A percentile compares a stretch with the other conserved stretches of the same genome.
These are phyloP conservation scores for Cryphonectria parasitica DNA, from an alignment of 2,329 filamentous ascomycete genomes.

Conservation along the genomic window DNA sequence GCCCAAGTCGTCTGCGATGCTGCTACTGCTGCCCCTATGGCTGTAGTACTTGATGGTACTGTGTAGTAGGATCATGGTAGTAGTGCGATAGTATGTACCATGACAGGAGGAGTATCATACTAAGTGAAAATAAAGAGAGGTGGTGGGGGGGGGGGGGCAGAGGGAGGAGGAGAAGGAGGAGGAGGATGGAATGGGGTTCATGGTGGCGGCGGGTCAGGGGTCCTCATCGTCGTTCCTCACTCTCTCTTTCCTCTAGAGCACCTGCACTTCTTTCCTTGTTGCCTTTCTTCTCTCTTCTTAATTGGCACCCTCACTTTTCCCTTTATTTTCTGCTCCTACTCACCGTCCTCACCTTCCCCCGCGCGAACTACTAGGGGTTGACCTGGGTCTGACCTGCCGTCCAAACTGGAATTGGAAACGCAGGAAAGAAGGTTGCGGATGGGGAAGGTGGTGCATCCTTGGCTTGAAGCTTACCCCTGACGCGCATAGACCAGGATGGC, in stretches of 20 bases:
- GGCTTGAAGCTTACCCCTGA: constrained; percentile 1
- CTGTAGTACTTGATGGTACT: neutral
- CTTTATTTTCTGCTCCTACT: neutral
- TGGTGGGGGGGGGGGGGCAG: no score
- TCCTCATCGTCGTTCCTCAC: neutral
- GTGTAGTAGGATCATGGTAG: neutral
- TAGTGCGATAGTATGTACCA: neutral
- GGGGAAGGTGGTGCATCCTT: neutral
- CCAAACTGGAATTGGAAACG: neutral
- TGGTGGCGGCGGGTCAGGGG: neutral
- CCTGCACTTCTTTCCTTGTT: neutral
- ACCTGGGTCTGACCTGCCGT: neutral
- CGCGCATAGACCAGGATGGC: neutral
- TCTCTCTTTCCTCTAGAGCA: neutral
- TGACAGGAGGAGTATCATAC: no score
- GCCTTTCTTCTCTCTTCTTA: neutral
- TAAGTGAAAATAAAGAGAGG: no score
- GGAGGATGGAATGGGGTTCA: neutral
- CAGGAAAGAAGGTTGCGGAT: constrained; percentile 3
- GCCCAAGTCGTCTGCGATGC: neutral
- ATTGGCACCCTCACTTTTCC: neutral
- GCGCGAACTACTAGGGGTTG: neutral
- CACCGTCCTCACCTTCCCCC: neutral
- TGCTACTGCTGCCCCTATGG: neutral
- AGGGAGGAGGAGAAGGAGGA: neutral